phyloP scores from a whole-genome alignment of 2,329 filamentous ascomycete species.

The Neonectria faginata region DNA sequence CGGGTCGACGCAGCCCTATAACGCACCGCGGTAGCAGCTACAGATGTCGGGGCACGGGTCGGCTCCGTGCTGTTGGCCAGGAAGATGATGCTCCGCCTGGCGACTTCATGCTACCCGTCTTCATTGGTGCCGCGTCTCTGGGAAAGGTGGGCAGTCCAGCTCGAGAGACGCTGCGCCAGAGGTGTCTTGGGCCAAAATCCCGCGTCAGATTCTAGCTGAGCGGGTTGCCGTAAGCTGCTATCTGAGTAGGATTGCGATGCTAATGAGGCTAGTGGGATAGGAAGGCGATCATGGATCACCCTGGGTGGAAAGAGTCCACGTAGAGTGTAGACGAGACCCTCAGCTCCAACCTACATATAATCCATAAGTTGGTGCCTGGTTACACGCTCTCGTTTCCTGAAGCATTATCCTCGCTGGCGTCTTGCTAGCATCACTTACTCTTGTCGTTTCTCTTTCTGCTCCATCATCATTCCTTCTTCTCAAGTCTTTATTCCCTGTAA shows the following conservation, averaged over 20 bases:
- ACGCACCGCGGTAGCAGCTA: neutral
- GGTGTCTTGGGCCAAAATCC: slow-evolving; percentile 21
- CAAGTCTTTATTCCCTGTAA: neutral
- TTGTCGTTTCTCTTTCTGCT: neutral
- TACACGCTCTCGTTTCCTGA: neutral
- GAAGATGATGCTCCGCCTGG: neutral
- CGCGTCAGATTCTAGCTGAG: slow-evolving; percentile 25
- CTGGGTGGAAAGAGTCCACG: neutral
- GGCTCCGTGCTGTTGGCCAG: neutral
- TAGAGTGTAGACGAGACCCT: neutral
- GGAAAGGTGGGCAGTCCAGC: neutral
- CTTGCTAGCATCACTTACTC: neutral
- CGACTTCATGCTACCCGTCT: neutral
- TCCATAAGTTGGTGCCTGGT: too few species aligned
- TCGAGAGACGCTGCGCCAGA: neutral
- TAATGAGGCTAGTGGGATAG: neutral
- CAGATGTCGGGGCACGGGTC: neutral
- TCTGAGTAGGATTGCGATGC: neutral
- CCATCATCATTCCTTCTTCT: neutral
- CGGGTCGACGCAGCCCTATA: neutral
- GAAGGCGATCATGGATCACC: neutral
- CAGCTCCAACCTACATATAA: too few species aligned
- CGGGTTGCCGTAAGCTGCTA: slow-evolving; percentile 2
- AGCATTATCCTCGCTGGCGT: neutral
- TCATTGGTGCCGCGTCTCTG: slow-evolving; percentile 9